These are phyloP conservation scores for Trichosporon coremiiforme DNA, from an alignment of 1,284 basidiomycete genomes.

Conservation along the genomic window DNA sequence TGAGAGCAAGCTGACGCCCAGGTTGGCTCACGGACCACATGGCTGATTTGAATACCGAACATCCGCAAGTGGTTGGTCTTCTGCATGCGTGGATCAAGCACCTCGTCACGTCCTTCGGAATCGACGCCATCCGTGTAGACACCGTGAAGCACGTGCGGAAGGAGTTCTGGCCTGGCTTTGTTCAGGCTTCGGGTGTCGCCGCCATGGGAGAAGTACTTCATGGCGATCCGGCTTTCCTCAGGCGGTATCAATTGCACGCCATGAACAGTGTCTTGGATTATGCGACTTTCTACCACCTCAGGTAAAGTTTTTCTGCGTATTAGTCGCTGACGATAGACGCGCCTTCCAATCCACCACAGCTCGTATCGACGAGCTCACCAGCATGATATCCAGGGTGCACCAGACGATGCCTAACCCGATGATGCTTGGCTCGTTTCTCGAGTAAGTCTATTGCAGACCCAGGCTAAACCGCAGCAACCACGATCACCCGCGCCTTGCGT, in stretches of 20 bases:
- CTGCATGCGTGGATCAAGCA: constrained; percentile 57
- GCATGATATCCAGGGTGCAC: constrained; percentile 48
- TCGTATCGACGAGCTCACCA: constrained; percentile 44
- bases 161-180: constrained; percentile 59
- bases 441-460: constrained; percentile 42
- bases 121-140: constrained; percentile 58
- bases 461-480: constrained; percentile 50
- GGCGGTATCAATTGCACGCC: constrained; percentile 55
- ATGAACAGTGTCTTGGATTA: constrained; percentile 63
- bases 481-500: constrained; percentile 57
- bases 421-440: constrained; percentile 57
- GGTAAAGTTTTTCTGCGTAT: not conserved
- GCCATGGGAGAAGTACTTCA: constrained; percentile 59
- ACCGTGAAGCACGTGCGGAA: constrained; percentile 60
- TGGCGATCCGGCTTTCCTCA: constrained; percentile 53
- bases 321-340: constrained; percentile 35
- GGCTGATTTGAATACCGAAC: constrained; percentile 60
- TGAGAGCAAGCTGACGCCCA: constrained; percentile 23
- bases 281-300: constrained; percentile 61
- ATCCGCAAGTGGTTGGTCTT: constrained; percentile 50
- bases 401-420: constrained; percentile 51
- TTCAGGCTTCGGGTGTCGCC: constrained; percentile 56
- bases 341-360: constrained; percentile 41
- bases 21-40: constrained; percentile 57
- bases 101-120: constrained; percentile 55